A percentile compares a stretch with the other conserved stretches of the same genome.
These are phyloP conservation scores for Pythium plurisporium DNA, from an alignment of 352 stramenopile species.

Conservation along the genomic window DNA sequence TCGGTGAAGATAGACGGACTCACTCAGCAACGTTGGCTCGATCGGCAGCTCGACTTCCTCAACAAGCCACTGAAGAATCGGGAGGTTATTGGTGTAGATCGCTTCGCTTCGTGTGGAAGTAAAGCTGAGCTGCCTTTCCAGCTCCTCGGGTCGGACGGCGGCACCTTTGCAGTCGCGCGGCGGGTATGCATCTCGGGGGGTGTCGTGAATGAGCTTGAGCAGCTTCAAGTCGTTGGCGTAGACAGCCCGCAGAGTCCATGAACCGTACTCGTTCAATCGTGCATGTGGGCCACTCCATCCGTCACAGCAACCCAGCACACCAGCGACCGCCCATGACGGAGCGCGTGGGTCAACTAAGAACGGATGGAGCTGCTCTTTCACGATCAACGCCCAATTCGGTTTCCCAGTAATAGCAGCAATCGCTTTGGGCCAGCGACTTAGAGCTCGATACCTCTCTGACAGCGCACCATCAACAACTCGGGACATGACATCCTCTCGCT, in stretches of 20 bases:
- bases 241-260: background rate
- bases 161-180: background rate
- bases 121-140: background rate
- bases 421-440: no score
- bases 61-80: constrained; percentile 1
- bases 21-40: background rate
- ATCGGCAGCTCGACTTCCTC: background rate
- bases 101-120: background rate
- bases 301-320: background rate
- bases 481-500: background rate
- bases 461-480: background rate
- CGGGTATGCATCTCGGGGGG: background rate
- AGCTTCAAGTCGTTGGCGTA: background rate
- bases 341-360: background rate
- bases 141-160: background rate
- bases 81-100: background rate
- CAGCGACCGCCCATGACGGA: background rate
- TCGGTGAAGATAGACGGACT: constrained; percentile 1
- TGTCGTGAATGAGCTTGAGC: background rate
- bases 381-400: background rate
- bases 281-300: background rate
- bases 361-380: background rate
- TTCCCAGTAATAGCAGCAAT: no score
- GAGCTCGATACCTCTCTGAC: background rate
- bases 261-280: background rate